These are phyloP conservation scores for Amanita thiersii DNA, from an alignment of 768 basidiomycete species.

Conservation along the genomic window DNA sequence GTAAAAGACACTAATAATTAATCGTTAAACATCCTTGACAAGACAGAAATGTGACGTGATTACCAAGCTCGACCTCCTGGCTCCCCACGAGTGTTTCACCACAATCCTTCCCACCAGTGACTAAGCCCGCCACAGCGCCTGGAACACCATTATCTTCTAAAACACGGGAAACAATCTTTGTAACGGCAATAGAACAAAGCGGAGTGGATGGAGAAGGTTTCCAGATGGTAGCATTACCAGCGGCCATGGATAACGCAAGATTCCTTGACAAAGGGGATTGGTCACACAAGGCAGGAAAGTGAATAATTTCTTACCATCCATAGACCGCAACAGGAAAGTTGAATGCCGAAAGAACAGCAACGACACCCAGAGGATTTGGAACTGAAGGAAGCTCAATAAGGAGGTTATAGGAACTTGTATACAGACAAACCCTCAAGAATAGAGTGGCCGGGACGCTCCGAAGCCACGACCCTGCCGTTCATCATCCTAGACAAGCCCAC, in stretches of 20 bases:
- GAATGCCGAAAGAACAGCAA: conserved; percentile 81
- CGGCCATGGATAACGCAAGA: conserved; percentile 76
- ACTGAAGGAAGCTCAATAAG: conserved; percentile 38
- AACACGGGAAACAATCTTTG: conserved; percentile 73
- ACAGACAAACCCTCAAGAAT: conserved; percentile 70
- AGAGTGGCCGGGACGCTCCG: conserved; percentile 84
- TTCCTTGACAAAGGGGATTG: conserved; percentile 50
- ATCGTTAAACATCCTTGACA: not conserved
- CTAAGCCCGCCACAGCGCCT: conserved; percentile 75
- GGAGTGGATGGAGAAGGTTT: conserved; percentile 90
- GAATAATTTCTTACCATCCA: conserved; percentile 53
- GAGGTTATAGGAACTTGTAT: conserved; percentile 9
- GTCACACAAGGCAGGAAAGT: conserved; percentile 2
- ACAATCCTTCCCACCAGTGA: conserved; percentile 75
- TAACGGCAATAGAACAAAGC: conserved; percentile 85
- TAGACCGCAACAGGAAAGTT: conserved; percentile 96
- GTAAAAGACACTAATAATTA: conserved; percentile 80
- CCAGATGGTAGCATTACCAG: conserved; percentile 93
- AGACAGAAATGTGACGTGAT: conserved; percentile 8
- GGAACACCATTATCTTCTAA: conserved; percentile 78
- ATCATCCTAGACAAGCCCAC: conserved; percentile 90
- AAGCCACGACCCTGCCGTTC: conserved; percentile 82
- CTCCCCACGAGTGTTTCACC: conserved; percentile 77
- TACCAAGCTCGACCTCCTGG: conserved; percentile 71
- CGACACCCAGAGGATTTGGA: conserved; percentile 77